Base-by-base conservation (phyloP, 352 stramenopile species). In the Globisporangium acanthophoron region DNA sequence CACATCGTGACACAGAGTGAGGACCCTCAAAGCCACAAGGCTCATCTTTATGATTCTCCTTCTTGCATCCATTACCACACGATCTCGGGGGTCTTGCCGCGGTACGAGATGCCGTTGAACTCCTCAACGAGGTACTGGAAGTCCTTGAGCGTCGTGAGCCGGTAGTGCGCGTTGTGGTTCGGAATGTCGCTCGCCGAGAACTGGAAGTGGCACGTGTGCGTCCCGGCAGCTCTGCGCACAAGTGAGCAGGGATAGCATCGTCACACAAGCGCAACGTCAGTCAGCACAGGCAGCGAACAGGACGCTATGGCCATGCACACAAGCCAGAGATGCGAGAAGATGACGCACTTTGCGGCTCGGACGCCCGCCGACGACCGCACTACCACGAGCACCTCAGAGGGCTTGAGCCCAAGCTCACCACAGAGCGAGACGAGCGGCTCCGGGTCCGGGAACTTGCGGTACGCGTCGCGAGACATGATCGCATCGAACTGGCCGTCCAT, bases 61-160 rank as follows among this genome's bases (percentile, higher is more conserved):
- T 37, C 33, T 8, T 5, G 5, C 6, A 37, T 8, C 33, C 33
- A 45, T 52, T 21, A 65, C 59, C 59, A 65, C 24, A 65, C 40
- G 59, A 66, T 62, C 59, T 59, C 51, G 5, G 59, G 59, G 0
- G 55, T 66, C 60, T 62, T 66, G 40, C 63, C 62, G 24, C 80
- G 78, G 52, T 90, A 90, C 31, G 80, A 91, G 27, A 89, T 78
- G 47, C 80, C 78, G 56, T 90, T 88, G 56, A 88, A 88, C 40
- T 88, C 78, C 52, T 90, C 78, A 27, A 91, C 56, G 13, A 91
- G 66, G 51, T 78, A 80, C 66, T 88, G 76, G 37, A 88, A 85
- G 40, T 91, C 75, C 35, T 61, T 69, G 44, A 91, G 62, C 15
- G 66, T 64, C 3, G 69, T 80, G 41, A 91, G 62, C 39, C 86